Percentiles rank a stretch among this genome's conserved stretches.
Evolutionary conservation across 2,329 filamentous ascomycete genomes (phyloP).

Genomic region (Bipolaris sorokiniana): DNA sequence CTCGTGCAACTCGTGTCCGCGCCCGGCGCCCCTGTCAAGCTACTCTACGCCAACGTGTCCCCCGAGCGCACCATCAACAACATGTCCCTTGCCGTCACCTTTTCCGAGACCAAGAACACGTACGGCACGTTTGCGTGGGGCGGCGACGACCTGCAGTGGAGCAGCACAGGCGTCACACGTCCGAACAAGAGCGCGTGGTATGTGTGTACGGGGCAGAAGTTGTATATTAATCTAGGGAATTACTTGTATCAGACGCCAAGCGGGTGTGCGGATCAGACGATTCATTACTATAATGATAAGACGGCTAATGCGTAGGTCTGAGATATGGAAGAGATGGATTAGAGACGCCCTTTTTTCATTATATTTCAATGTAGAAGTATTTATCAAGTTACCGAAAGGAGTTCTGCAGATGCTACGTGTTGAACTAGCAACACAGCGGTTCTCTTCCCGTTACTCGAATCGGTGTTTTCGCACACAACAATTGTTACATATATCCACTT

Average conservation of each 20-base stretch:
- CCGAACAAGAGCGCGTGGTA: conserved; percentile 66
- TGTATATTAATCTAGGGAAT: conserved; percentile 66
- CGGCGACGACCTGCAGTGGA: conserved; percentile 66
- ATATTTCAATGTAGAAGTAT: too few species aligned
- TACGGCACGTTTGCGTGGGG: conserved; percentile 64
- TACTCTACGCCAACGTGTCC: conserved; percentile 43
- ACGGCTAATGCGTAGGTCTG: conserved; percentile 34
- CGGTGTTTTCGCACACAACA: background rate
- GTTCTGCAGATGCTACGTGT: background rate
- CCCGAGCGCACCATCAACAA: conserved; percentile 39
- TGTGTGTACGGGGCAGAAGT: conserved; percentile 59
- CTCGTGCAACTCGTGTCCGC: conserved; percentile 61
- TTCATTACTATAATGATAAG: conserved; percentile 49
- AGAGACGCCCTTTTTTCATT: too few species aligned
- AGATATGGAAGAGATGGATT: background rate
- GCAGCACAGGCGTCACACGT: conserved; percentile 54
- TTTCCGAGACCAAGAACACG: conserved; percentile 58
- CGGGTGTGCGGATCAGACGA: conserved; percentile 65
- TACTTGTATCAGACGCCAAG: conserved; percentile 64
- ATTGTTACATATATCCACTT: background rate
- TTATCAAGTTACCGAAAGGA: too few species aligned
- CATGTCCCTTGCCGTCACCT: conserved; percentile 57
- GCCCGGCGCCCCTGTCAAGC: conserved; percentile 54
- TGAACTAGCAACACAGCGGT: background rate
- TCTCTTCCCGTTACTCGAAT: background rate